A percentile compares a stretch with the other conserved stretches of the same genome.
Conservation (phyloP, 108 stramenopile genomes). For the Cyclotella cryptica region DNA sequence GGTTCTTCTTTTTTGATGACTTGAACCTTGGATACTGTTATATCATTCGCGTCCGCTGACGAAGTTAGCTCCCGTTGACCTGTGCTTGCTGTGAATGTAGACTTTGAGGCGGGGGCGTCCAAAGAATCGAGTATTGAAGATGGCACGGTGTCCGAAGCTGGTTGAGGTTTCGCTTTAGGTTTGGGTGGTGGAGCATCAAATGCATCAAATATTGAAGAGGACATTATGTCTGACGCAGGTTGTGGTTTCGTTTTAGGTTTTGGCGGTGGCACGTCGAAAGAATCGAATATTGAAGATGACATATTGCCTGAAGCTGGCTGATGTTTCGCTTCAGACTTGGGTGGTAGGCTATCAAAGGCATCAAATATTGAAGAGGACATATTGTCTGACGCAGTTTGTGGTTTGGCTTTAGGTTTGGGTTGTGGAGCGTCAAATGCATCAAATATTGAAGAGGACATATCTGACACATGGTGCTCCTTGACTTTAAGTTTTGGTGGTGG, state of each 20-base stretch:
- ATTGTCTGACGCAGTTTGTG: constrained; percentile 13
- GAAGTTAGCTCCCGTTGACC: neutral
- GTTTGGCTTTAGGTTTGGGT: constrained; percentile 29
- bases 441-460: constrained; percentile 65
- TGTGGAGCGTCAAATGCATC: constrained; percentile 58
- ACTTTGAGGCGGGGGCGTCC: neutral
- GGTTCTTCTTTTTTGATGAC: constrained; percentile 17
- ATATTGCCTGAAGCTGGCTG: constrained; percentile 16
- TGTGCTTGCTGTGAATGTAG: neutral
- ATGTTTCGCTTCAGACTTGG: constrained; percentile 20
- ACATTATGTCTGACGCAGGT: constrained; percentile 29
- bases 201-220: constrained; percentile 36
- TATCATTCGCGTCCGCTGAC: neutral
- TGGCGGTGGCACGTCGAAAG: constrained; percentile 47
- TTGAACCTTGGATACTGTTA: neutral
- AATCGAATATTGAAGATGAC: constrained; percentile 61
- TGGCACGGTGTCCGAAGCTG: neutral
- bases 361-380: constrained; percentile 66
- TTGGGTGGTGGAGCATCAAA: constrained; percentile 10
- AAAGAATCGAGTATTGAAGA: neutral
- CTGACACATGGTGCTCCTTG: constrained; percentile 15
- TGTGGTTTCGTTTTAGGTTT: constrained; percentile 18
- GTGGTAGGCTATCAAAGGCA: constrained; percentile 49
- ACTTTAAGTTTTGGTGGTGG: constrained; percentile 36
- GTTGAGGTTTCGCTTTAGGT: neutral